A percentile compares a stretch with the other conserved stretches of the same genome.
phyloP scores from a whole-genome alignment of 2,329 filamentous ascomycete species.

The Epichloe coenophiala region DNA sequence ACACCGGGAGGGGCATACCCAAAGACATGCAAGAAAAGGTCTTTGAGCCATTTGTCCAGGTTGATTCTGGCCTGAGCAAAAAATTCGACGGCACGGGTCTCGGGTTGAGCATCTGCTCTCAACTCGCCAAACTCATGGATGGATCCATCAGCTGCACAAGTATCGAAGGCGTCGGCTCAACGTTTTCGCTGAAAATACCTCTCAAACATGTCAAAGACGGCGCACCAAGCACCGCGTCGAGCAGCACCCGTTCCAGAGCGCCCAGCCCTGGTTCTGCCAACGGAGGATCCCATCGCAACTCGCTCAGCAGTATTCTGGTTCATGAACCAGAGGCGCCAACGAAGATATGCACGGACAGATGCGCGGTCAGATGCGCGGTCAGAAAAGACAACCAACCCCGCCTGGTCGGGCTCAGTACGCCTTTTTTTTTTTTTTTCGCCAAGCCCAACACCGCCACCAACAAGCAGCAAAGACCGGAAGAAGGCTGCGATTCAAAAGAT shows the following conservation, averaged over 20 bases:
- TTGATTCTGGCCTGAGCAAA: conserved; percentile 77
- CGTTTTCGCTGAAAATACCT: conserved; percentile 73
- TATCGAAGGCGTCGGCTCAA: conserved; percentile 59
- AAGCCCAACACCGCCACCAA: conserved; percentile 19
- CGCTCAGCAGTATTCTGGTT: conserved; percentile 12
- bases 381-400: conserved; percentile 45
- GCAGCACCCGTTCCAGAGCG: conserved; percentile 36
- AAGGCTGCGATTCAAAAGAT: conserved; percentile 52
- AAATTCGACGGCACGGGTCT: conserved; percentile 83
- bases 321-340: conserved; percentile 6
- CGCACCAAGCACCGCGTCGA: conserved; percentile 40
- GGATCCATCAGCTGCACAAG: conserved; percentile 63
- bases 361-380: too few species aligned
- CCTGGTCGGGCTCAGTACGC: conserved; percentile 68
- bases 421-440: conserved; percentile 65
- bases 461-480: conserved; percentile 39
- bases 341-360: conserved; percentile 5
- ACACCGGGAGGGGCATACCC: conserved; percentile 78
- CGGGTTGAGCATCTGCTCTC: conserved; percentile 78
- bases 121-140: conserved; percentile 72
- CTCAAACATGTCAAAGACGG: conserved; percentile 58
- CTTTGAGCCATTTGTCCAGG: conserved; percentile 90
- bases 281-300: conserved; percentile 21
- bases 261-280: conserved; percentile 31
- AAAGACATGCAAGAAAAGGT: conserved; percentile 65